A percentile compares a stretch with the other conserved stretches of the same genome.
phyloP scores from a whole-genome alignment of 331 rosid species.

The Erythrophleum ivorense region DNA sequence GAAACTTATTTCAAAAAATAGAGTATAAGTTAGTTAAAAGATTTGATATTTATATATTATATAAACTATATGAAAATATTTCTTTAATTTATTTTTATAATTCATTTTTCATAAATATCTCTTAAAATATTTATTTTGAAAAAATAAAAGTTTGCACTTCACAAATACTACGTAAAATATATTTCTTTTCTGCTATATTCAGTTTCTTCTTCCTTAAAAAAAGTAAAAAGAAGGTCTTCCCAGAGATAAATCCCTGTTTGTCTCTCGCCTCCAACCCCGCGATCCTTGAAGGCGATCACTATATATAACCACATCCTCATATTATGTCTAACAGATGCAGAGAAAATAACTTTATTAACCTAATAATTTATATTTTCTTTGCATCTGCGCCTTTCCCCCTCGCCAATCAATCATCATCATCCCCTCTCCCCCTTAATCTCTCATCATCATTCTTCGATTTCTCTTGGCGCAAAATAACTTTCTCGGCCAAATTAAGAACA shows the following conservation, averaged over 20 bases:
- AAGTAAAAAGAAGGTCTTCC: background rate
- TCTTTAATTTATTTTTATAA: too few relatives aligned
- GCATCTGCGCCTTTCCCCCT: background rate
- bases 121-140: too few relatives aligned
- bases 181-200: background rate
- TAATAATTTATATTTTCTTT: background rate
- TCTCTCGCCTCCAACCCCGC: background rate
- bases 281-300: background rate
- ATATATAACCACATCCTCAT: constrained; percentile 5
- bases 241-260: background rate
- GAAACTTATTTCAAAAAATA: too few relatives aligned
- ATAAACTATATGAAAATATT: too few relatives aligned
- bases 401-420: background rate
- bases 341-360: background rate
- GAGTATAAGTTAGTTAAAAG: too few relatives aligned
- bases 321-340: background rate
- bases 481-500: background rate
- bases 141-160: too few relatives aligned
- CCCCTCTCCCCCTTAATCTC: constrained; percentile 8
- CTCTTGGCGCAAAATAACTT: background rate
- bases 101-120: too few relatives aligned
- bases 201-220: background rate
- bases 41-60: too few relatives aligned
- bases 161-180: too few relatives aligned
- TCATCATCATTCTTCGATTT: background rate